Conservation (phyloP, 176 grass and related monocot genomes). For the Triticum aestivum region IWGSC_CS_RefSeq_v2.1 NC_057798.1:664808899-664809398, state of each 20-base stretch:
- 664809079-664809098: constrained; percentile 35
- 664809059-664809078: constrained; percentile 40
- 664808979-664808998: constrained; percentile 44
- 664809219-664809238: constrained; percentile 41
- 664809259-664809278: constrained; percentile 19
- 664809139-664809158: constrained; percentile 42
- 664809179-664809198: constrained; percentile 53
- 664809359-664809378: constrained; percentile 50
- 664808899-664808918: constrained; percentile 43
- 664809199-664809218: constrained; percentile 53
- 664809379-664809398: constrained; percentile 50
- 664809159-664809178: constrained; percentile 41
- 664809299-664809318: constrained; percentile 50
- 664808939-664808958: constrained; percentile 75
- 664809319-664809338: constrained; percentile 60
- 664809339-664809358: constrained; percentile 26
- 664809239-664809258: constrained; percentile 38
- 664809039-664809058: constrained; percentile 47
- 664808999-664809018: constrained; percentile 42
- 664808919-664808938: constrained; percentile 40
- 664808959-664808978: constrained; percentile 50
- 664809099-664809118: constrained; percentile 50
- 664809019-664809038: constrained; percentile 19
- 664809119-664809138: constrained; percentile 61
- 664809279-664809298: constrained; percentile 35